Base-by-base conservation (phyloP, 192 early-diverging fungal genomes). In the Backusella sp. region DNA sequence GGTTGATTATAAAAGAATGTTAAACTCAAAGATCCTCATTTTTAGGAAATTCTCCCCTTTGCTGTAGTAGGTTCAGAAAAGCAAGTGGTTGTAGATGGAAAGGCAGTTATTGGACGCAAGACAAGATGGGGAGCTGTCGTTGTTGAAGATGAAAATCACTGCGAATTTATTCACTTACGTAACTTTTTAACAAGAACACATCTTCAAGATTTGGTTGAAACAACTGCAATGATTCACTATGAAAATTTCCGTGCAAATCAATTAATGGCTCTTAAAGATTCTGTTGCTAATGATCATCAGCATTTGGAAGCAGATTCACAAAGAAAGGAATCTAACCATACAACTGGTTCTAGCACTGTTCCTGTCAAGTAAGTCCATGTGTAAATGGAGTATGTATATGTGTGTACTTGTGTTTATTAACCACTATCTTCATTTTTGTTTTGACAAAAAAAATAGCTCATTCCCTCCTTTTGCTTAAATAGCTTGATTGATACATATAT, bases 181-280 rank as follows among this genome's bases (percentile, higher is more conserved):
- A 94, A 98, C 88, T 94, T 96, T 83, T 86, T 95, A 75, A 92
- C 92, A 44, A 72, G 82, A 87, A 98, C 97, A 21, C 98, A 99
- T 79, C 80, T 99, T 59, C 94, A 96, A 73, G 98, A 99, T 77
- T 85, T 99, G 82, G 92, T 98, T 72, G 98, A 99, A 76, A 95
- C 95, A 66, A 99, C 98, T 17, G 87, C 94, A 5, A 87, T 90
- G 77, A 89, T 97, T 68, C 97, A 98, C 84, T 99, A 99, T 87
- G 97, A 99, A 86, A 87, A 91, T 41, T 99, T 97, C 94, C 91
- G 98, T 66, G 92, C 88, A 26, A 88, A 90, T 78, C 88, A 90
- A 75, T 73, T 90, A 76, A 75, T 88, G 72, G 72, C 72, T 37
- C 49, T 73, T 26, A 73, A 73, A 35, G 59, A 56, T 21, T 73